Percentiles rank a stretch among this genome's conserved stretches.
Conservation (phyloP, 306 rosid species). For the Castanea crenata region DNA sequence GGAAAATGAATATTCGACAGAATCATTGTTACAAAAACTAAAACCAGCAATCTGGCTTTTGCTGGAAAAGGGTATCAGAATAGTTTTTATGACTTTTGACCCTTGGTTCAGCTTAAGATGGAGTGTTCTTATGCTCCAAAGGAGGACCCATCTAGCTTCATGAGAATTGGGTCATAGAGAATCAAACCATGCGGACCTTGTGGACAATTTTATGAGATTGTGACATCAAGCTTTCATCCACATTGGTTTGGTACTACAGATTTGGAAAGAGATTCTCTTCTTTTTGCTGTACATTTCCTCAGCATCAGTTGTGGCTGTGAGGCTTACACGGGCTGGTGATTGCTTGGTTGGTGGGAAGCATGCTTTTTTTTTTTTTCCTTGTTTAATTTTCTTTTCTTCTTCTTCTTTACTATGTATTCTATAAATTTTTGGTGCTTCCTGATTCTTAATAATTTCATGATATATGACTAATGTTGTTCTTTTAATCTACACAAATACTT, state of each 20-base stretch:
- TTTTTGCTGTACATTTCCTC: no score
- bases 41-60: conserved; percentile 74
- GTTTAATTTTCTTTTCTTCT: no score
- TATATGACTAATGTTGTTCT: no score
- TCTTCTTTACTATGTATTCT: no score
- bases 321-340: conserved; percentile 56
- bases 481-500: no score
- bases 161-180: conserved; percentile 31
- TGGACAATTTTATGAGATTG: conserved; percentile 36
- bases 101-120: conserved; percentile 46
- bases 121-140: conserved; percentile 69
- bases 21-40: conserved; percentile 53
- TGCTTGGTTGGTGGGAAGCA: conserved; percentile 89
- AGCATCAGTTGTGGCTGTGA: no score
- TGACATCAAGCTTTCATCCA: conserved; percentile 34
- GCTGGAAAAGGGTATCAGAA: conserved; percentile 68
- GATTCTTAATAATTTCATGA: no score
- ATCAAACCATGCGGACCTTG: conserved; percentile 18
- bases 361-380: conserved; percentile 30
- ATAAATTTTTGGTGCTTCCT: no score
- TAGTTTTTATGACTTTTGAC: conserved; percentile 54
- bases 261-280: no score
- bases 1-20: conserved; percentile 32
- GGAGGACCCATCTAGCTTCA: conserved; percentile 41
- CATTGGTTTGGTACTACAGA: no score